Evolutionary conservation across 106 monocot genomes (phyloP).

Genomic region (Allium cepa): DNA sequence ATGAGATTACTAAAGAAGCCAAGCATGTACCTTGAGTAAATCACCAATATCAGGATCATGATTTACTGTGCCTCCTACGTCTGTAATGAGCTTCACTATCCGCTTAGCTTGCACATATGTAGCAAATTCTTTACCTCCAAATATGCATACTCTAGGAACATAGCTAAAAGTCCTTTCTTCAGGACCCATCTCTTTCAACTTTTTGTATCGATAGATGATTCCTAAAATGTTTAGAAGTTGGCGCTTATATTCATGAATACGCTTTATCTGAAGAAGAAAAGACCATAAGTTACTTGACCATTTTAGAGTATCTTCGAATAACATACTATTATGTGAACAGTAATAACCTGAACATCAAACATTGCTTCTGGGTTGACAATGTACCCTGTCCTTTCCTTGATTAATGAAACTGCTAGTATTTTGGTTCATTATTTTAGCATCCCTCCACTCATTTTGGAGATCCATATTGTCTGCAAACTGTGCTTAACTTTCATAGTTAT

Average conservation of each 20-base stretch:
- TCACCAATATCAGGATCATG: slow-evolving; percentile 92
- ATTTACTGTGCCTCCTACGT: slow-evolving; percentile 91
- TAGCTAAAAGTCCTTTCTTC: slow-evolving; percentile 55
- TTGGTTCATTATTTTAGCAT: slow-evolving; percentile 84
- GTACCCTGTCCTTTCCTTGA: slow-evolving; percentile 89
- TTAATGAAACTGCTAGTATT: slow-evolving; percentile 71
- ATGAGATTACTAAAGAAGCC: neutral
- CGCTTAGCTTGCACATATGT: slow-evolving; percentile 97
- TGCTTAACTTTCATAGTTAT: slow-evolving; percentile 7
- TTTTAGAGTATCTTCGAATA: neutral
- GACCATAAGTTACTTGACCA: neutral
- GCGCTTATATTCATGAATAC: slow-evolving; percentile 96
- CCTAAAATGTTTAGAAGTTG: slow-evolving; percentile 90
- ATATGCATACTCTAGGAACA: slow-evolving; percentile 92
- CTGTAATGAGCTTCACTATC: slow-evolving; percentile 97
- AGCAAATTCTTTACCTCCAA: slow-evolving; percentile 99
- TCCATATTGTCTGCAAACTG: slow-evolving; percentile 88
- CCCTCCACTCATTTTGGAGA: slow-evolving; percentile 80
- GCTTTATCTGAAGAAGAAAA: slow-evolving; percentile 56
- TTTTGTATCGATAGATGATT: slow-evolving; percentile 92
- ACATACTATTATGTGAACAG: too few species aligned
- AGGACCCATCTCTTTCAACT: slow-evolving; percentile 92
- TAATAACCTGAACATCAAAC: slow-evolving; percentile 90
- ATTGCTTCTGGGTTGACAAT: slow-evolving; percentile 87
- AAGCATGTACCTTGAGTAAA: slow-evolving; percentile 60